phyloP scores from a whole-genome alignment of 306 rosid species.

The Cicer pinnatifidum region DNA sequence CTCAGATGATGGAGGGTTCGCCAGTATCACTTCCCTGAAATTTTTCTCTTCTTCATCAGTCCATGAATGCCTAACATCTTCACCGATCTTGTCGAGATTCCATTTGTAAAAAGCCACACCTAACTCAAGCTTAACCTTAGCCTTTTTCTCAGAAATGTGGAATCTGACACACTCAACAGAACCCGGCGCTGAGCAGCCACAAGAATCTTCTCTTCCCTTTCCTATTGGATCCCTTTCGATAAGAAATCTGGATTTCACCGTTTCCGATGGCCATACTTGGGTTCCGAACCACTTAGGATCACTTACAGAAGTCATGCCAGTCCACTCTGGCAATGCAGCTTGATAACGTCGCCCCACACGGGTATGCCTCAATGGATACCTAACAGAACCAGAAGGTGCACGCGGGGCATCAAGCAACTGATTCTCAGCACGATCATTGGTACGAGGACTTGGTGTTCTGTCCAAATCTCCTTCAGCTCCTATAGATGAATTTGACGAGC shows the following conservation, averaged over 20 bases:
- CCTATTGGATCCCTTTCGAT: constrained; percentile 83
- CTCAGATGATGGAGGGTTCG: constrained; percentile 52
- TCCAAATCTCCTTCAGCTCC: constrained; percentile 43
- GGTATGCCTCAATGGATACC: constrained; percentile 33
- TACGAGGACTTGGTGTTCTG: constrained; percentile 40
- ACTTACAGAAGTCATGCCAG: constrained; percentile 54
- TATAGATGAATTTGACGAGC: constrained; percentile 46
- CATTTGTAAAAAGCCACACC: constrained; percentile 65
- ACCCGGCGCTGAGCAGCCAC: constrained; percentile 67
- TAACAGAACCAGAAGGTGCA: constrained; percentile 29
- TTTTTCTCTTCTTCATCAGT: constrained; percentile 62
- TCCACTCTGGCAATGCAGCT: constrained; percentile 75
- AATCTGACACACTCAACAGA: constrained; percentile 69
- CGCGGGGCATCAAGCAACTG: constrained; percentile 38
- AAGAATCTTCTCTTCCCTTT: constrained; percentile 77
- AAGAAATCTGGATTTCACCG: constrained; percentile 47
- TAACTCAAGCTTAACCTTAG: constrained; percentile 64
- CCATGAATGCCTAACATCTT: constrained; percentile 65
- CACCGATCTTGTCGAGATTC: constrained; percentile 70
- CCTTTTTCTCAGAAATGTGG: constrained; percentile 72
- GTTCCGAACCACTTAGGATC: constrained; percentile 80
- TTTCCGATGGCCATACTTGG: constrained; percentile 65
- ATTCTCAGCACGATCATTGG: constrained; percentile 39
- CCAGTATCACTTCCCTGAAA: constrained; percentile 54
- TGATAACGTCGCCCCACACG: constrained; percentile 59